These are phyloP conservation scores for Castanea crenata DNA, from an alignment of 306 rosid genomes.

Conservation along the genomic window DNA sequence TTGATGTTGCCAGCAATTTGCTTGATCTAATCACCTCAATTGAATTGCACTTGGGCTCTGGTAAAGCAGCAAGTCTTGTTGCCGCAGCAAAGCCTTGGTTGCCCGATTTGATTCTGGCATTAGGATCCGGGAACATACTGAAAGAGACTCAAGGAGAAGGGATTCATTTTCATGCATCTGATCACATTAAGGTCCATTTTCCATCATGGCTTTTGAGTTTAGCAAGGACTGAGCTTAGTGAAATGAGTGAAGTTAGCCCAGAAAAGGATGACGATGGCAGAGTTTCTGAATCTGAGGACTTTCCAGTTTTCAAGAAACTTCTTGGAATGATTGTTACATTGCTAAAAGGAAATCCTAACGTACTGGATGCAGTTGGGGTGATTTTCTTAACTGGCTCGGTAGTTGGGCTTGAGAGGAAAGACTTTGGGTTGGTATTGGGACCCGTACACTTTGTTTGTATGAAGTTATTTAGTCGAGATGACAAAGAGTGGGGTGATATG, in stretches of 20 bases:
- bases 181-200: constrained; percentile 41
- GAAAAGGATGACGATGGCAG: constrained; percentile 41
- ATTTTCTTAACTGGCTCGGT: constrained; percentile 56
- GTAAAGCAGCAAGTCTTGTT: constrained; percentile 57
- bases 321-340: constrained; percentile 39
- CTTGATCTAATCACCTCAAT: constrained; percentile 58
- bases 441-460: constrained; percentile 63
- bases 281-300: constrained; percentile 28
- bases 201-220: constrained; percentile 65
- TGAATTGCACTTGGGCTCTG: constrained; percentile 62
- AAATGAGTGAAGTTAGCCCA: constrained; percentile 21
- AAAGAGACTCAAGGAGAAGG: constrained; percentile 32
- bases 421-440: constrained; percentile 56
- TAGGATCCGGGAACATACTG: constrained; percentile 50
- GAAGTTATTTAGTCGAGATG: constrained; percentile 51
- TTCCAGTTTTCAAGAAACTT: constrained; percentile 55
- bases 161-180: constrained; percentile 24
- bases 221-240: constrained; percentile 53
- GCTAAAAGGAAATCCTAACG: constrained; percentile 45
- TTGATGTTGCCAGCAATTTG: constrained; percentile 62
- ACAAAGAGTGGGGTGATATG: constrained; percentile 66
- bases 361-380: constrained; percentile 62
- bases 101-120: constrained; percentile 77
- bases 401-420: constrained; percentile 57
- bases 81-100: constrained; percentile 78